These are phyloP conservation scores for Talaromyces nanjingensis DNA, from an alignment of 495 filamentous ascomycete species.

Conservation along the genomic window DNA sequence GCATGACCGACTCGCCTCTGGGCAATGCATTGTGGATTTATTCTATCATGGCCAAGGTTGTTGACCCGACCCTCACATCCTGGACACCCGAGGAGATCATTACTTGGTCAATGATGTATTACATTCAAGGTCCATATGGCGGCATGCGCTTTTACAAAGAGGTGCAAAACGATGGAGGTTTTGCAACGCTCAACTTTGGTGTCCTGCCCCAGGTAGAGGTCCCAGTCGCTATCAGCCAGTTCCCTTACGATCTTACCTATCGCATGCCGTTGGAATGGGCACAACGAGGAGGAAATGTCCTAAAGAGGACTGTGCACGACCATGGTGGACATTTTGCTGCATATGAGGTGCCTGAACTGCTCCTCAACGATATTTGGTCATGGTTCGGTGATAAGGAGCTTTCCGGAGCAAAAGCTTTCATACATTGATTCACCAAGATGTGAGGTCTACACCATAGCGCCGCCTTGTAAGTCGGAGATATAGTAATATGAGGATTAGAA, in stretches of 20 bases:
- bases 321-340: constrained; percentile 8
- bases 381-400: constrained; percentile 3
- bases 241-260: constrained; percentile 16
- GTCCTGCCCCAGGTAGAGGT: constrained; percentile 9
- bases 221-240: constrained; percentile 17
- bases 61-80: constrained; percentile 24
- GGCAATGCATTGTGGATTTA: too few relatives aligned
- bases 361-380: constrained; percentile 8
- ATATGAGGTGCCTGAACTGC: constrained; percentile 3
- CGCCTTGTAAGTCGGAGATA: too few relatives aligned
- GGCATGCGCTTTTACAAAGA: constrained; percentile 23
- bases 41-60: constrained; percentile 14
- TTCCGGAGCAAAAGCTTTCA: constrained; percentile 1
- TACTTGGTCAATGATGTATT: constrained; percentile 23
- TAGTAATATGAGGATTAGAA: too few relatives aligned
- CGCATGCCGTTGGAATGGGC: constrained; percentile 14
- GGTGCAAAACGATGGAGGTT: constrained; percentile 31
- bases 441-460: too few relatives aligned
- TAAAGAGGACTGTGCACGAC: constrained; percentile 19
- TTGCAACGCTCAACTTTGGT: constrained; percentile 21
- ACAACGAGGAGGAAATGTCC: constrained; percentile 6
- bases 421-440: neutral
- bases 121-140: constrained; percentile 22
- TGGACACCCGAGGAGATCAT: constrained; percentile 25
- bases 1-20: neutral